Base-by-base conservation (phyloP, 768 basidiomycete genomes). In the Crepidotus variabilis region DNA sequence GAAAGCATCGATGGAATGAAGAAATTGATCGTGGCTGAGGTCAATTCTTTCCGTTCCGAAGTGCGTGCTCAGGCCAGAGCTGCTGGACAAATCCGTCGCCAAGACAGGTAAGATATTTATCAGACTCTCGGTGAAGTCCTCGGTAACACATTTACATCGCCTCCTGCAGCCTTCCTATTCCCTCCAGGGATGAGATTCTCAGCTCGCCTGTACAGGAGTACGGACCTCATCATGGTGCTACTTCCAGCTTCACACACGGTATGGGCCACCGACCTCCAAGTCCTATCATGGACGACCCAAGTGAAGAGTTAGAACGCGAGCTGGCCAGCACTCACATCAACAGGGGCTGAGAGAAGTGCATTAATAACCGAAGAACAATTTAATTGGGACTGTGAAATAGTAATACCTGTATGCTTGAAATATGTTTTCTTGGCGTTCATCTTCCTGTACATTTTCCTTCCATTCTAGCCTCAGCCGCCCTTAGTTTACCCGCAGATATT, bases 1-100 rank as follows among this genome's bases (percentile, higher is more conserved):
- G 97, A 99, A 58, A 86, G 85, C 56, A 95, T 96, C 61, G 93
- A 96, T 47, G 97, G 97, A 8, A 99, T 99, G 97, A 92, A 96
- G 73, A 85, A 83, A 60, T 72, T 98, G 68, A 99, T 99, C 63
- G 85, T 98, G 21, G 85, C 95, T 24, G 95, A 98, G 71, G 96
- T 98, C 36, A 85, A 85, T 58, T 69, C 80, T 11, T 98, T 99
- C 85, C 85, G 97, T 35, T 81, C 88, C 8, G 87, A 94, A 68
- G 95, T 98, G 7, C 84, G 96, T 54, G 79, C 82, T n/a, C 92
- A 94, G 64, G 85, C 88, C 11, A 77, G 89, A 35, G 83, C 83
- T 1, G 75, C 84, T 9, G 85, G 85, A 4, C 88, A 90, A 67
- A 82, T 89, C 47, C 85, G 87, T 51, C 77, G 86, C 51, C 88